Evolutionary conservation across 2,329 filamentous ascomycete species (phyloP).

Genomic region (Coniochaeta sp.): DNA sequence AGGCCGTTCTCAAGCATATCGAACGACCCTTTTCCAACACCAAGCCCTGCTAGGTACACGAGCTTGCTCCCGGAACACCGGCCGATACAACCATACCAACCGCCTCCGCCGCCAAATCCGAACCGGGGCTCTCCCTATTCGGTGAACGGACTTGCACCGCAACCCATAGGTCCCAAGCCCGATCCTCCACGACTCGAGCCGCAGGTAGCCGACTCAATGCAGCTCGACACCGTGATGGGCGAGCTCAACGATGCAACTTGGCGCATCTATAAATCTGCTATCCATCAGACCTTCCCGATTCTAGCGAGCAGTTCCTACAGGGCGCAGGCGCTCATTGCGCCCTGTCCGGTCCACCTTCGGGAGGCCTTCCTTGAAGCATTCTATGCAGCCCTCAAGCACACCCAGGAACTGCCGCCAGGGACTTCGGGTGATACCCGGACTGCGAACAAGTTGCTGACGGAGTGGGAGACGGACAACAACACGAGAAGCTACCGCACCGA

Average conservation of each 20-base stretch:
- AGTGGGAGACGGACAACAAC: constrained; percentile 40
- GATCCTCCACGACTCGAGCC: constrained; percentile 10
- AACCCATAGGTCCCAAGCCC: constrained; percentile 31
- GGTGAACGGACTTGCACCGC: constrained; percentile 37
- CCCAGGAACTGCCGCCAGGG: constrained; percentile 26
- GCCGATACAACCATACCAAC: constrained; percentile 32
- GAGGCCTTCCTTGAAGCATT: constrained; percentile 61
- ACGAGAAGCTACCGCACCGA: constrained; percentile 32
- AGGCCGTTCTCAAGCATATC: constrained; percentile 44
- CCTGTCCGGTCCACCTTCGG: constrained; percentile 49
- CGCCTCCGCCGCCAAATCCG: too few relatives aligned
- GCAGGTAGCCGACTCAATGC: constrained; percentile 23
- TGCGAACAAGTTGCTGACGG: constrained; percentile 39
- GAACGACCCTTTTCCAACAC: constrained; percentile 30
- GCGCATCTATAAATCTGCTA: constrained; percentile 46
- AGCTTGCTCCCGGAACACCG: constrained; percentile 42
- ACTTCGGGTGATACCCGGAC: constrained; percentile 34
- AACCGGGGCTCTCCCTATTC: constrained; percentile 20
- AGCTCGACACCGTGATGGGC: constrained; percentile 7
- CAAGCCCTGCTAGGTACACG: constrained; percentile 32
- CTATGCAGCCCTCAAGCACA: constrained; percentile 50
- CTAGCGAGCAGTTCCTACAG: constrained; percentile 50
- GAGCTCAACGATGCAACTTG: neutral
- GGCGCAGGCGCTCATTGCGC: constrained; percentile 48
- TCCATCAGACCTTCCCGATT: constrained; percentile 63